Evolutionary conservation across 169 alveolate genomes (phyloP).

Genomic region (Plasmodium inui): DNA sequence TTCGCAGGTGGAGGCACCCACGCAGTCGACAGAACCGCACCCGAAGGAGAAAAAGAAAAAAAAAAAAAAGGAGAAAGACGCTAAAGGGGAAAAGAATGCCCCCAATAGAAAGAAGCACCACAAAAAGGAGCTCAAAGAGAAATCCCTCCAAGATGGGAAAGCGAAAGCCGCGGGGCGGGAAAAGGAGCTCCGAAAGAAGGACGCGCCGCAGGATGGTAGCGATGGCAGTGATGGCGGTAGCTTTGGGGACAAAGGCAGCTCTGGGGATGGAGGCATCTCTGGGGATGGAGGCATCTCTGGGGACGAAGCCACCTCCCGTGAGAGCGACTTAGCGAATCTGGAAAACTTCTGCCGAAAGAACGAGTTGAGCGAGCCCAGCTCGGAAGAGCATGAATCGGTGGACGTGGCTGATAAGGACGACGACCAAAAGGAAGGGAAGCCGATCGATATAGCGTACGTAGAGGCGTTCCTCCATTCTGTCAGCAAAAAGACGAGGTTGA

Average conservation of each 20-base stretch:
- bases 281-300: background rate
- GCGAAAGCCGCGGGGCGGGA: background rate
- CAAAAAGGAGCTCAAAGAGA: background rate
- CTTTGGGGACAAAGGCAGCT: too few relatives aligned
- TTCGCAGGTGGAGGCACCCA: background rate
- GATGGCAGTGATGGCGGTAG: background rate
- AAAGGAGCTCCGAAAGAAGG: background rate
- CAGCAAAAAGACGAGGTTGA: slow-evolving; percentile 21
- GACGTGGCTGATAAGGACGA: slow-evolving; percentile 14
- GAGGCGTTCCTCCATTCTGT: slow-evolving; percentile 8
- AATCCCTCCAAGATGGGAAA: background rate
- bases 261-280: background rate
- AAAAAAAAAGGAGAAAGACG: background rate
- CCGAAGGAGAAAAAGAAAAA: background rate
- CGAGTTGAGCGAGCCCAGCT: slow-evolving; percentile 12
- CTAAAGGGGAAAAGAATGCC: background rate
- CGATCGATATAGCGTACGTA: slow-evolving; percentile 15
- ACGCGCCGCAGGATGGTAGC: background rate
- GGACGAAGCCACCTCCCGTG: background rate
- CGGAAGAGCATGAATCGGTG: slow-evolving; percentile 14
- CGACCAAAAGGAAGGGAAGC: background rate
- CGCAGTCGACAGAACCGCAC: background rate
- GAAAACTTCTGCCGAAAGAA: slow-evolving; percentile 34
- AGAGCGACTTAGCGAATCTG: background rate
- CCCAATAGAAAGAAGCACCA: background rate